Percentiles rank a stretch among this genome's conserved stretches.
phyloP scores from a whole-genome alignment of 2,329 filamentous ascomycete genomes.

The Pseudogymnoascus pannorum region DNA sequence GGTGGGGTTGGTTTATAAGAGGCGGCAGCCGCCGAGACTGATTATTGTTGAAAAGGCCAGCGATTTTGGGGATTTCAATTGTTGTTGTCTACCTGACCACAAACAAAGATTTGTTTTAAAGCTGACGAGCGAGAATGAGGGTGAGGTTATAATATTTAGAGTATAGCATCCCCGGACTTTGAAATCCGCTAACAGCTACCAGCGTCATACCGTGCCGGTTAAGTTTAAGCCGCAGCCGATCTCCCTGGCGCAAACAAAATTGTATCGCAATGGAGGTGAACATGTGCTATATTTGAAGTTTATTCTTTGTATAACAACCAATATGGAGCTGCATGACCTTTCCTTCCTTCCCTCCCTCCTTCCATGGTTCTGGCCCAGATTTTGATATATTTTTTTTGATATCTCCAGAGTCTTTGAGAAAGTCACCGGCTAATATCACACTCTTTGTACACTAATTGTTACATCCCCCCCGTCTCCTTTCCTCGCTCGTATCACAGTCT shows the following conservation, averaged over 20 bases:
- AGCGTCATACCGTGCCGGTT: background rate
- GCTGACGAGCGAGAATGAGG: background rate
- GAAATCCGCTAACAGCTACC: background rate
- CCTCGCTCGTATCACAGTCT: background rate
- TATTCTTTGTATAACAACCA: background rate
- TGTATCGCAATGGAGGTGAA: background rate
- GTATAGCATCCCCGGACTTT: background rate
- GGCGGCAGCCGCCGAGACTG: background rate
- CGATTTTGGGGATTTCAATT: too few species aligned
- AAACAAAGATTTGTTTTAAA: background rate
- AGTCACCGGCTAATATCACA: slow-evolving; percentile 12
- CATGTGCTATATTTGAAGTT: background rate
- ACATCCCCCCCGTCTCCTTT: slow-evolving; percentile 18
- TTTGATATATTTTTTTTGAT: background rate
- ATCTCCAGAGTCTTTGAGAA: slow-evolving; percentile 2
- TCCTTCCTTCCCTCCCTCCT: background rate
- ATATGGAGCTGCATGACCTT: background rate
- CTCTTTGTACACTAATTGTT: slow-evolving; percentile 16
- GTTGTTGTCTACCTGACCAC: background rate
- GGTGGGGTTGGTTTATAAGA: background rate
- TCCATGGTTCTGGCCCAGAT: background rate
- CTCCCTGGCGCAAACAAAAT: background rate
- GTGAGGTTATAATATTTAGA: background rate
- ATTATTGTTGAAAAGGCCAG: too few species aligned
- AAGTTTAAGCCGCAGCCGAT: background rate